Base-by-base conservation (phyloP, 2,329 filamentous ascomycete genomes). In the Plenodomus lindquistii region DNA sequence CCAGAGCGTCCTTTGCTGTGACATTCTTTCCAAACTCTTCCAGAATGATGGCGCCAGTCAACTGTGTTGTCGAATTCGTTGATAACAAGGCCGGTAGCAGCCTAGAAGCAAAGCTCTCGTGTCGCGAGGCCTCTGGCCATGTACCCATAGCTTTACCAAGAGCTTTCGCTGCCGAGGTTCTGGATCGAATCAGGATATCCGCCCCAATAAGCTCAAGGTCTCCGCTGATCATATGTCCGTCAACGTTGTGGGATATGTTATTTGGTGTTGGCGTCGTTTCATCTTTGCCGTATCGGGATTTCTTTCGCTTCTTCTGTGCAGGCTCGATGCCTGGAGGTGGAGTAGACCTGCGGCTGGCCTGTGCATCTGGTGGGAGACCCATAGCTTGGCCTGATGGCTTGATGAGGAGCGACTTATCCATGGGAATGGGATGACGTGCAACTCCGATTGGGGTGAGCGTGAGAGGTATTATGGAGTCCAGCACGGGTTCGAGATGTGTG, bases 211-310 rank as follows among this genome's bases (percentile, higher is more conserved):
- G 80, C 66, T 99, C 95, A 39, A 97, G 87, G 64, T 99, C 95
- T 42, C 95, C 94, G 68, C 93, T 89, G 78, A 99, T 91, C 87
- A 99, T 97, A 60, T 96, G 92, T 9, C 92, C 94, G 70, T 99
- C 94, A 16, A 99, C 91, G 70, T 99, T 96, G 72, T 99, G 94
- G 7, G 65, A 65, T 7, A 52, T 52, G 1, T 88, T 84, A n/a
- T 88, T 82, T 3, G 81, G 75, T 1, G 82, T 75, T 1, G 82
- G 76, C 8, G 81, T 74, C 40, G 64, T 62, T 13, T 73, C 71
- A 18, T 92, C 87, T 45, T 94, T 89, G 17, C 83, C 75, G 47
- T 80, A 80, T 76, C 95, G 96, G 0, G 89, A 89, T 72, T 91
- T 95, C 52, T 91, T 85, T 27, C 91, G 83, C 56, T 90, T 86